Percentiles rank a stretch among this genome's conserved stretches.
Conservation (phyloP, 2,329 filamentous ascomycete species). For the Apiospora marii region DNA sequence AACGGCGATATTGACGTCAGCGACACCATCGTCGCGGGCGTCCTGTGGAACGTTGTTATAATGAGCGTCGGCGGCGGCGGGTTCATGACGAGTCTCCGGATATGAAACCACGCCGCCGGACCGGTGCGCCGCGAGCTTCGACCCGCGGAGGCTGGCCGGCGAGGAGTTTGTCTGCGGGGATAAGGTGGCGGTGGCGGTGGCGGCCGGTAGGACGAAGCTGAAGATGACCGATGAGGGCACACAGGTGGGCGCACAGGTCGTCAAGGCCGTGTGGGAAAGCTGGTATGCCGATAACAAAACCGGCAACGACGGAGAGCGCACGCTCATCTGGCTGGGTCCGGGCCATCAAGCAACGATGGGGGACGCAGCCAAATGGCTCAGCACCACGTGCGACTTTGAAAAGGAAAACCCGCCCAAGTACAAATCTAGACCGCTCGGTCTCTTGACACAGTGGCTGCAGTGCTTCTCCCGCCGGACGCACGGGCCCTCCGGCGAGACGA, state of each 20-base stretch:
- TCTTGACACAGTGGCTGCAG: conserved; percentile 15
- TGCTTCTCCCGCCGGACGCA: conserved; percentile 12
- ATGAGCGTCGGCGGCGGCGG: conserved; percentile 22
- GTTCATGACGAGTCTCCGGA: not conserved
- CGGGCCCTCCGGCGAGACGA: not conserved
- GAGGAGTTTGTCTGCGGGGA: conserved; percentile 12
- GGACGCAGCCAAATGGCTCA: not conserved
- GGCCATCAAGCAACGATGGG: conserved; percentile 2
- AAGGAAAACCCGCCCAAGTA: not conserved
- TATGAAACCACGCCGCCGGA: not conserved
- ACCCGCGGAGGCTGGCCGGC: not conserved
- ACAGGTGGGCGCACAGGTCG: too few species aligned
- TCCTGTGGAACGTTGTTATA: conserved; percentile 22
- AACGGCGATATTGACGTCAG: not conserved
- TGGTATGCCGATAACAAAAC: not conserved
- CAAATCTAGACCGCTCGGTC: not conserved
- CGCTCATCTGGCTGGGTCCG: conserved; percentile 5
- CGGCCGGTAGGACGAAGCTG: not conserved
- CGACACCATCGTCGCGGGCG: not conserved
- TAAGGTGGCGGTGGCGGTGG: not conserved
- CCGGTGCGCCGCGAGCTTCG: conserved; percentile 1
- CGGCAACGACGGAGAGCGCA: not conserved
- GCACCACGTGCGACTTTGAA: not conserved
- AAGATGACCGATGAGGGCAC: conserved; percentile 10
- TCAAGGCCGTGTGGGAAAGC: not conserved